phyloP scores from a whole-genome alignment of 2,329 filamentous ascomycete species.

The Talaromyces sp. region DNA sequence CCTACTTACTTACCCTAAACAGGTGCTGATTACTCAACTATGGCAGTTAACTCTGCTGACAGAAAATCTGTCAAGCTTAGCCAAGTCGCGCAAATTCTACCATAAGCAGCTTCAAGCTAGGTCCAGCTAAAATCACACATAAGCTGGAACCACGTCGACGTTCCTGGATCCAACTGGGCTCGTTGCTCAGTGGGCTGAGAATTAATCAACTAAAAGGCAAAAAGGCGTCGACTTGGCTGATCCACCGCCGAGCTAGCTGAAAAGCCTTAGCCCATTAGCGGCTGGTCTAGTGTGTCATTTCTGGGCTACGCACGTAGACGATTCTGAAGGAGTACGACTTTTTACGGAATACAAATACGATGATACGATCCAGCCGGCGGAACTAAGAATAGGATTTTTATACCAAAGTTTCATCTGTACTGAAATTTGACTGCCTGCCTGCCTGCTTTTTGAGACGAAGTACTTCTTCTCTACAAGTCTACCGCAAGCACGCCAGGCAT shows the following conservation, averaged over 20 bases:
- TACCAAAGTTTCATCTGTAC: neutral
- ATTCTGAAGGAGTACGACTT: neutral
- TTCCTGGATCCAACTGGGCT: constrained; percentile 3
- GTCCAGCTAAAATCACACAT: neutral
- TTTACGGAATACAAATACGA: neutral
- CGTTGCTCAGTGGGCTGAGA: neutral
- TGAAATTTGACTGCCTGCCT: neutral
- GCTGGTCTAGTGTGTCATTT: neutral
- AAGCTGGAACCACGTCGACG: neutral
- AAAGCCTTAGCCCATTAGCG: neutral
- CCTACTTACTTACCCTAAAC: neutral
- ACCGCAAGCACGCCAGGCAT: neutral
- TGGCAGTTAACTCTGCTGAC: neutral
- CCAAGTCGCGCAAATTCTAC: neutral
- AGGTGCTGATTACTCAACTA: neutral
- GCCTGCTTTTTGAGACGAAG: neutral
- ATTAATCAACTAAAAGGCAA: constrained; percentile 3
- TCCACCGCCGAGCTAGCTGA: neutral
- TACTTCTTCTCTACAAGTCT: neutral
- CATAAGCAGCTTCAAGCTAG: neutral
- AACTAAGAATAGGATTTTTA: neutral
- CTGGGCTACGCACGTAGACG: neutral
- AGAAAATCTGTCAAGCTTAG: neutral
- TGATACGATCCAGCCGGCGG: neutral
- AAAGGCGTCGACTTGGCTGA: neutral